These are phyloP conservation scores for Erodium chrysanthum DNA, from an alignment of 441 rosid genomes.

Conservation along the genomic window DNA sequence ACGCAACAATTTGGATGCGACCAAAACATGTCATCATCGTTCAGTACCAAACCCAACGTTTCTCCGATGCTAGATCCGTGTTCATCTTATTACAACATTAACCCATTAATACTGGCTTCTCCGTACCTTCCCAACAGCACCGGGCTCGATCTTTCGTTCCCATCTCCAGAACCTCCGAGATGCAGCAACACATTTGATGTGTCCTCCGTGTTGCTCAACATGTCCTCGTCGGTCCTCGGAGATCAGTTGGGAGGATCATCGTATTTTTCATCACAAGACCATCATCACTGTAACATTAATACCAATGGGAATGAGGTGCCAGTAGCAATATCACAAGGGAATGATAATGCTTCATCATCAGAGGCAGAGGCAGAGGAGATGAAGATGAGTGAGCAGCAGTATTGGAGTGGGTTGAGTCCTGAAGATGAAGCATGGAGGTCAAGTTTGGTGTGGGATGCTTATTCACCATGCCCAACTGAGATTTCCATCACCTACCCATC, in stretches of 20 bases:
- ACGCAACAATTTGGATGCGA: too few relatives aligned
- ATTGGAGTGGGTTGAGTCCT: neutral
- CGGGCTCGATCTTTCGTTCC: conserved; percentile 14
- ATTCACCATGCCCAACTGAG: conserved; percentile 26
- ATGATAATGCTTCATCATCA: neutral
- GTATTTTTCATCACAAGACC: neutral
- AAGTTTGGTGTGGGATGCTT: conserved; percentile 37
- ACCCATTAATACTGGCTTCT: conserved; percentile 17
- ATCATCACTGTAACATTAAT: neutral
- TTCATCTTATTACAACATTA: conserved; percentile 18
- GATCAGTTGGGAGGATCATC: conserved; percentile 18
- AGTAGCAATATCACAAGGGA: neutral
- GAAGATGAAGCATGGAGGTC: conserved; percentile 36
- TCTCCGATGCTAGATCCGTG: conserved; percentile 27
- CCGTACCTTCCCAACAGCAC: neutral
- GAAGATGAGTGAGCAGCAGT: neutral
- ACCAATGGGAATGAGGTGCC: conserved; percentile 12
- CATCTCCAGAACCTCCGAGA: conserved; percentile 24
- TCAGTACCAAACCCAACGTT: conserved; percentile 19
- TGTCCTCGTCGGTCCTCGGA: conserved; percentile 39
- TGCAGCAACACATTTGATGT: conserved; percentile 18
- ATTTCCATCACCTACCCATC: conserved; percentile 17
- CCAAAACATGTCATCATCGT: conserved; percentile 20
- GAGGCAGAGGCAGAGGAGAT: neutral
- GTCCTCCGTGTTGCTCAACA: conserved; percentile 35